Evolutionary conservation across 495 filamentous ascomycete genomes (phyloP).

Genomic region (Friedmanniomyces endolithicus): DNA sequence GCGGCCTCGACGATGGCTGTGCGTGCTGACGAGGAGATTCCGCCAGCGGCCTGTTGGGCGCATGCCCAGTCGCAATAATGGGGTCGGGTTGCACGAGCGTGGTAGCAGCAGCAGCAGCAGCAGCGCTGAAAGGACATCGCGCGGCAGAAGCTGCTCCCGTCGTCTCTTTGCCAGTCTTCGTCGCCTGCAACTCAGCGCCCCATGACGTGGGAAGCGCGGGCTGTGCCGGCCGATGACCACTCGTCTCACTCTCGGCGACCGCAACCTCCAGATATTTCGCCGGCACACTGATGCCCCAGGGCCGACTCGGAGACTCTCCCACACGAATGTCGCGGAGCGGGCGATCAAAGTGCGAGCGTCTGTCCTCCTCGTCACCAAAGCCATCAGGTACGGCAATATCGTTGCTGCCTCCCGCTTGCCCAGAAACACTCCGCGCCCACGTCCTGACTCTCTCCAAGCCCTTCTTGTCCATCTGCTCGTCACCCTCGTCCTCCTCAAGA

Average conservation of each 20-base stretch:
- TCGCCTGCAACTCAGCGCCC: slow-evolving; percentile 5
- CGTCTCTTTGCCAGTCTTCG: background rate
- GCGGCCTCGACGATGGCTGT: no score
- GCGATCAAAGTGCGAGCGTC: slow-evolving; percentile 60
- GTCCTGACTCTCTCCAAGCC: slow-evolving; percentile 57
- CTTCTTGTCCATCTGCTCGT: slow-evolving; percentile 26
- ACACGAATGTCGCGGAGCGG: slow-evolving; percentile 70
- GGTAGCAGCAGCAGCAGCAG: background rate
- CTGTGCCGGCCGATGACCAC: slow-evolving; percentile 11
- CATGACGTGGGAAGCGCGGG: slow-evolving; percentile 10
- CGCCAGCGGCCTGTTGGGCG: no score
- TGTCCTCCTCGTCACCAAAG: slow-evolving; percentile 34
- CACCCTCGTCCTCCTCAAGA: slow-evolving; percentile 33
- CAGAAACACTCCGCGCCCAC: slow-evolving; percentile 63
- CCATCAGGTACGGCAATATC: slow-evolving; percentile 26
- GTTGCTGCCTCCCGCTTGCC: slow-evolving; percentile 23
- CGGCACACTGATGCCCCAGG: slow-evolving; percentile 80
- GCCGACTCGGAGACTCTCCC: slow-evolving; percentile 77
- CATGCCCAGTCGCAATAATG: background rate
- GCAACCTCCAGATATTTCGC: slow-evolving; percentile 32
- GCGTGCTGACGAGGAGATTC: no score
- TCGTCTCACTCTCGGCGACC: slow-evolving; percentile 26
- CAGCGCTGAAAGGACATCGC: slow-evolving; percentile 42
- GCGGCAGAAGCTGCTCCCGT: slow-evolving; percentile 19
- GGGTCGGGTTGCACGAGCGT: background rate